A percentile compares a stretch with the other conserved stretches of the same genome.
Conservation (phyloP, 306 rosid genomes). For the Citrullus amarus region DNA sequence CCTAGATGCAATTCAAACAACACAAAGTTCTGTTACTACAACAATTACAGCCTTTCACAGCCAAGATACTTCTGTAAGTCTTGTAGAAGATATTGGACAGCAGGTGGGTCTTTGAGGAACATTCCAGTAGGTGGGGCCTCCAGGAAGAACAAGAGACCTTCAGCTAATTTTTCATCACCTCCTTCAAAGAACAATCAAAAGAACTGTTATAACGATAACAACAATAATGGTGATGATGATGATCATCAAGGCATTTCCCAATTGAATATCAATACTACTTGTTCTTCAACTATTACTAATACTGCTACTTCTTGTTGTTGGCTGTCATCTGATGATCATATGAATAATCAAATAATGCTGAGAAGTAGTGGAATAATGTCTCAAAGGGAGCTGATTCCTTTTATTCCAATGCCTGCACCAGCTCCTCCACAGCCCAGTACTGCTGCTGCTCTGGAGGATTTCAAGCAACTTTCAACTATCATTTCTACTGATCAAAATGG, state of each 20-base stretch:
- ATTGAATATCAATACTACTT: conserved; percentile 10
- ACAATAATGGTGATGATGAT: neutral
- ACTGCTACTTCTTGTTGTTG: neutral
- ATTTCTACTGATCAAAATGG: conserved; percentile 4
- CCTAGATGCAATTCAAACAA: conserved; percentile 96
- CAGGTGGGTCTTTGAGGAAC: conserved; percentile 87
- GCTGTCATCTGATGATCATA: neutral
- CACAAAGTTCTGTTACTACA: conserved; percentile 95
- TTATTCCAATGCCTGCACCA: conserved; percentile 10
- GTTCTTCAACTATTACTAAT: neutral
- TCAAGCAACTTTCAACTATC: conserved; percentile 8
- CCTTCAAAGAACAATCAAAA: neutral
- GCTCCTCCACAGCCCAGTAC: neutral
- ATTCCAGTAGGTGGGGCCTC: conserved; percentile 99
- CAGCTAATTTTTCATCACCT: conserved; percentile 13
- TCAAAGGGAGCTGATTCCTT: conserved; percentile 12
- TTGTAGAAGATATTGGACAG: conserved; percentile 98
- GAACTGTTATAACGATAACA: too few relatives aligned
- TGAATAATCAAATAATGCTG: neutral
- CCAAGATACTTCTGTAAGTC: conserved; percentile 94
- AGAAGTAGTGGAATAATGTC: neutral
- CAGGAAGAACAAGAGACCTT: conserved; percentile 77
- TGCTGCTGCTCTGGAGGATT: neutral
- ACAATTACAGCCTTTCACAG: conserved; percentile 87
- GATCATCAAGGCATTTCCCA: conserved; percentile 8